Percentiles rank a stretch among this genome's conserved stretches.
Conservation (phyloP, 1,284 basidiomycete genomes). For the Limonomyces culmigenus region DNA sequence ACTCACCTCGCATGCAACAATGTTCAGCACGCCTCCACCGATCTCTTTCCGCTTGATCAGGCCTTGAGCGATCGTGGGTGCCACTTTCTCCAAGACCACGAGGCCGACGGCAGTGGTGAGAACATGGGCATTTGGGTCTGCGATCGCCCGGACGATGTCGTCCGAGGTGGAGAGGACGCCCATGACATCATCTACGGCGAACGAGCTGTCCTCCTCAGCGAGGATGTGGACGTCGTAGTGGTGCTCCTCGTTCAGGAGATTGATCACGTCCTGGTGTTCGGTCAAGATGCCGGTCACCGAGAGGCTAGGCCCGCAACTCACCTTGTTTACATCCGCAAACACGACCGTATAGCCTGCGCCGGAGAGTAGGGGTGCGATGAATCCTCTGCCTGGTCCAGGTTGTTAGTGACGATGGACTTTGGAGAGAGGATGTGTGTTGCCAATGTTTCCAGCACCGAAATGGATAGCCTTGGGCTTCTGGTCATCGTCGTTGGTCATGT, state of each 20-base stretch:
- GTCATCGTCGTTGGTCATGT: no score
- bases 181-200: constrained; percentile 13
- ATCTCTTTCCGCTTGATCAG: constrained; percentile 10
- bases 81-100: constrained; percentile 13
- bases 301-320: no score
- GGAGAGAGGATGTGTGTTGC: no score
- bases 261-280: no score
- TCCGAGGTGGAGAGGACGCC: constrained; percentile 15
- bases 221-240: constrained; percentile 14
- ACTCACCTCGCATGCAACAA: constrained; percentile 21
- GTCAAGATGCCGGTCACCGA: no score
- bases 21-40: constrained; percentile 13
- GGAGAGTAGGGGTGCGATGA: constrained; percentile 23
- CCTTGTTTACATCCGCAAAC: constrained; percentile 15
- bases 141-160: constrained; percentile 14
- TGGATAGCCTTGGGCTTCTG: constrained; percentile 18
- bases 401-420: no score
- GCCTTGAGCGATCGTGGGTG: constrained; percentile 12
- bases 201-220: constrained; percentile 8
- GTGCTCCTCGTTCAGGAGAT: constrained; percentile 11
- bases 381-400: no score
- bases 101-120: constrained; percentile 22
- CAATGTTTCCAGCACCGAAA: constrained; percentile 23
- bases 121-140: constrained; percentile 13
- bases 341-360: constrained; percentile 21